Conservation (phyloP, 306 rosid genomes). For the Urtica urens region DNA sequence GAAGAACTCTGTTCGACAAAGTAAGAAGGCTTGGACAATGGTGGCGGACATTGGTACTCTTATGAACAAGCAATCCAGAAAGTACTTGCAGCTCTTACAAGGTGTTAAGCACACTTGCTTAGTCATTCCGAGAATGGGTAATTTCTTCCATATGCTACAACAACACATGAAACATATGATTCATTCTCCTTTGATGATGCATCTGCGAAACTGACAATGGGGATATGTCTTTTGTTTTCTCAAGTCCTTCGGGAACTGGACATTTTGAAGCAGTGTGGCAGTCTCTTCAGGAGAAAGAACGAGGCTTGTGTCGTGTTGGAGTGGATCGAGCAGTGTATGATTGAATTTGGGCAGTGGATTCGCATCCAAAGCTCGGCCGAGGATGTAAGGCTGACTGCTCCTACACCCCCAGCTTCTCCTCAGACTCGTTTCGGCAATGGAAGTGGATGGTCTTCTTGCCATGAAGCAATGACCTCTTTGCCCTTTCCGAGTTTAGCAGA, state of each 20-base stretch:
- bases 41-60: conserved; percentile 62
- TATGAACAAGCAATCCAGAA: conserved; percentile 72
- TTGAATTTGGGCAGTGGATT: conserved; percentile 64
- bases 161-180: no score
- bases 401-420: conserved; percentile 56
- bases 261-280: conserved; percentile 31
- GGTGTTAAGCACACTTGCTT: conserved; percentile 71
- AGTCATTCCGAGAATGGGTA: conserved; percentile 70
- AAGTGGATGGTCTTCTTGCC: conserved; percentile 10
- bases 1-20: conserved; percentile 25
- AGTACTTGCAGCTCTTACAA: conserved; percentile 61
- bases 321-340: conserved; percentile 69
- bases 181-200: neutral
- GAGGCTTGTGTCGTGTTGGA: conserved; percentile 55
- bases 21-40: conserved; percentile 52
- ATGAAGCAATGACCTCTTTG: conserved; percentile 15
- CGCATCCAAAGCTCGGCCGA: conserved; percentile 59
- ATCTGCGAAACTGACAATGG: neutral
- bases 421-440: conserved; percentile 24
- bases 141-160: neutral
- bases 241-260: conserved; percentile 60
- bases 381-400: conserved; percentile 37
- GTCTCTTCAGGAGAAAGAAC: conserved; percentile 45
- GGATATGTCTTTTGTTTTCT: neutral
- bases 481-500: conserved; percentile 21